phyloP scores from a whole-genome alignment of 495 filamentous ascomycete species.

The Penicillium soppii region DNA sequence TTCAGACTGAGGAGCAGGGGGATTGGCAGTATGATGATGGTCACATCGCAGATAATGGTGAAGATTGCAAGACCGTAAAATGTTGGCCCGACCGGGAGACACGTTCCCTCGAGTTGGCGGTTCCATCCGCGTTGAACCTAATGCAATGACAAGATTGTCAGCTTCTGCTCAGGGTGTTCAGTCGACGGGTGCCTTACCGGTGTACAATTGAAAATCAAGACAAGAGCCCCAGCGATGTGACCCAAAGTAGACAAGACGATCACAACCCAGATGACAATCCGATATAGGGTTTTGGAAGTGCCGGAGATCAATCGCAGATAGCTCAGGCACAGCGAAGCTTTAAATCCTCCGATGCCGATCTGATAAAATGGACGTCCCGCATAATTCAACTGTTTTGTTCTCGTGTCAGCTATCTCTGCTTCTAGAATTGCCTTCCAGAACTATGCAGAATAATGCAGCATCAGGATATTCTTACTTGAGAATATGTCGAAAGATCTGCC shows the following conservation, averaged over 20 bases:
- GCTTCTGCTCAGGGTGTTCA: not conserved
- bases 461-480: conserved; percentile 20
- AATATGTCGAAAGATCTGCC: conserved; percentile 39
- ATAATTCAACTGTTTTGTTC: conserved; percentile 43
- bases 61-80: conserved; percentile 55
- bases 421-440: not conserved
- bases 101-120: conserved; percentile 34
- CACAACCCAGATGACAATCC: conserved; percentile 46
- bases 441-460: not conserved
- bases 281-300: conserved; percentile 46
- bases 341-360: conserved; percentile 58
- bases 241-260: conserved; percentile 41
- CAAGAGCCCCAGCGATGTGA: conserved; percentile 49
- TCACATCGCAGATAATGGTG: conserved; percentile 52
- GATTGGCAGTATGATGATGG: conserved; percentile 54
- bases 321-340: conserved; percentile 56
- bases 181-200: conserved; percentile 33
- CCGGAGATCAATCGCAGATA: conserved; percentile 54
- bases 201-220: conserved; percentile 53
- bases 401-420: not conserved
- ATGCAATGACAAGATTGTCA: not conserved
- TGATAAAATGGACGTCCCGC: conserved; percentile 60
- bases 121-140: conserved; percentile 52
- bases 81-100: conserved; percentile 49
- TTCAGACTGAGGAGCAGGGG: conserved; percentile 53